phyloP scores from a whole-genome alignment of 169 alveolate genomes.

The Cryptosporidium canis region DNA sequence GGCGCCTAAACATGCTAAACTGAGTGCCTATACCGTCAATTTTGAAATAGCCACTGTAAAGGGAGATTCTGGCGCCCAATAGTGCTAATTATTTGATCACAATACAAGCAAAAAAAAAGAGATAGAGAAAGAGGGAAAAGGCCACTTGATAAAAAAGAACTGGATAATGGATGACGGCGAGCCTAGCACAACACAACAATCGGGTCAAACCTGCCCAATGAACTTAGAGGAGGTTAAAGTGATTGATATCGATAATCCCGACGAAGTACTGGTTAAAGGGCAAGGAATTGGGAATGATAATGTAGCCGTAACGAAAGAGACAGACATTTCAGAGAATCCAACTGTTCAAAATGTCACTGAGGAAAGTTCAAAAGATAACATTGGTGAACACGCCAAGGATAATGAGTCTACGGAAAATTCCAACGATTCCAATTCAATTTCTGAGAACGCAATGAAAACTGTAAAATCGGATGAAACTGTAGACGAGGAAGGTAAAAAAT shows the following conservation, averaged over 20 bases:
- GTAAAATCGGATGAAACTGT: neutral
- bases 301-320: neutral
- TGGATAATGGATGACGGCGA: slow-evolving; percentile 46
- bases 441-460: neutral
- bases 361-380: neutral
- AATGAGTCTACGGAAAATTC: slow-evolving; percentile 1
- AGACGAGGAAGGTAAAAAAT: neutral
- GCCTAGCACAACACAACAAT: neutral
- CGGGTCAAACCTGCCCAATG: neutral
- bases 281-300: slow-evolving; percentile 1
- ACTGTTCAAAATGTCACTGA: neutral
- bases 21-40: slow-evolving; percentile 53
- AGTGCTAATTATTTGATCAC: slow-evolving; percentile 66
- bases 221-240: neutral
- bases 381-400: neutral
- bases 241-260: neutral
- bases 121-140: slow-evolving; percentile 1
- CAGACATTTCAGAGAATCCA: neutral
- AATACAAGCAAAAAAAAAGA: slow-evolving; percentile 41
- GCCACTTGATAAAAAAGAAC: neutral
- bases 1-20: slow-evolving; percentile 19
- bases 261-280: slow-evolving; percentile 18
- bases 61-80: slow-evolving; percentile 56
- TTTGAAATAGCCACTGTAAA: slow-evolving; percentile 35
- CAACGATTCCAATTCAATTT: neutral